Percentiles rank a stretch among this genome's conserved stretches.
Evolutionary conservation across 1,139 yeast genomes (phyloP).

Genomic region (Lipomyces yarrowii): DNA sequence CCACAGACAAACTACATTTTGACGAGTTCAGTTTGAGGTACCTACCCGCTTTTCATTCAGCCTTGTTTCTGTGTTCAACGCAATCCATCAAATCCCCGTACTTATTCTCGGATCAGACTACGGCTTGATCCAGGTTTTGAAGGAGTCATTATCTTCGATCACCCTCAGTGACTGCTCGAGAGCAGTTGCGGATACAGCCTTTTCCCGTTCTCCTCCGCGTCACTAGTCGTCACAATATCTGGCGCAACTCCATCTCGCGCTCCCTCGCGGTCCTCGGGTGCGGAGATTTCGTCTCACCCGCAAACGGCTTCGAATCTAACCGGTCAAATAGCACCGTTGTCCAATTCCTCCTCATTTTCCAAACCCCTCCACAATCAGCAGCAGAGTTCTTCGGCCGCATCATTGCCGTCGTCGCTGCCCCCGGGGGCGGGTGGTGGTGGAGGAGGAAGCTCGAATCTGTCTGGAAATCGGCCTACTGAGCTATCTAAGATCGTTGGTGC

Average conservation of each 20-base stretch:
- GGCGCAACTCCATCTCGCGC: slow-evolving; percentile 13
- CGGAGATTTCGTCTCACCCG: slow-evolving; percentile 11
- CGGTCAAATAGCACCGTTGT: neutral
- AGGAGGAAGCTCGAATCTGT: slow-evolving; percentile 15
- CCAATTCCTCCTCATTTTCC: neutral
- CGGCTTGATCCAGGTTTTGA: neutral
- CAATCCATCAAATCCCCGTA: neutral
- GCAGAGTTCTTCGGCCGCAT: slow-evolving; percentile 5
- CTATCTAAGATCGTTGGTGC: slow-evolving; percentile 52
- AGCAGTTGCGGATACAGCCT: neutral
- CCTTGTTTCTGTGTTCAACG: neutral
- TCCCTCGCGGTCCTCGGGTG: slow-evolving; percentile 8
- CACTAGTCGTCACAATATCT: slow-evolving; percentile 8
- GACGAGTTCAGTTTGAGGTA: no score
- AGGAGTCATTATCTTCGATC: neutral
- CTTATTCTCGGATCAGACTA: neutral
- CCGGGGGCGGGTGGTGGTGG: slow-evolving; percentile 14
- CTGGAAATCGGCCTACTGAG: slow-evolving; percentile 29
- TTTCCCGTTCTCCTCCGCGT: neutral
- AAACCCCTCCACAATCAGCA: slow-evolving; percentile 5
- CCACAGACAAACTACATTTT: no score
- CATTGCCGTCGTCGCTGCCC: slow-evolving; percentile 9
- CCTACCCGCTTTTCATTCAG: neutral
- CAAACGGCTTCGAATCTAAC: slow-evolving; percentile 2
- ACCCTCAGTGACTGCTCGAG: neutral